phyloP scores from a whole-genome alignment of 2,329 filamentous ascomycete species.

The Chalara sp. region DNA sequence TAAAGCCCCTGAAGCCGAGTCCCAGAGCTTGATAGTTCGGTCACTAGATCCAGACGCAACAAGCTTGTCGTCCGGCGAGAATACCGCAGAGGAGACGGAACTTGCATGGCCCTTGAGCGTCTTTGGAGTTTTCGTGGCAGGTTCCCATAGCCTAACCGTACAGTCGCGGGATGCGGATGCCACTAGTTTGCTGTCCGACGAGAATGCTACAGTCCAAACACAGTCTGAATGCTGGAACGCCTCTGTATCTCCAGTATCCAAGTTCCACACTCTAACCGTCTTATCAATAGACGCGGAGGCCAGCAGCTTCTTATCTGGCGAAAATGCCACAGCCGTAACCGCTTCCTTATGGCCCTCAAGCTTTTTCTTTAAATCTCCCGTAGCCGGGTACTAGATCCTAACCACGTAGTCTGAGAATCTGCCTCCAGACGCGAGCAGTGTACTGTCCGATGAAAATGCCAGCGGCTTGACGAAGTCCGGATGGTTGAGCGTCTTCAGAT shows the following conservation, averaged over 20 bases:
- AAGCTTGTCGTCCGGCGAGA: too few relatives aligned
- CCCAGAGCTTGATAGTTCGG: not conserved
- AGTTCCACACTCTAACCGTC: constrained; percentile 1
- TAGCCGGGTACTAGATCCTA: constrained; percentile 8
- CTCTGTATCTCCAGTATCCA: constrained; percentile 4
- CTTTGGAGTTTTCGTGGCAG: not conserved
- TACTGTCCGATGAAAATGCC: constrained; percentile 2
- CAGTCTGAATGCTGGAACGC: constrained; percentile 9
- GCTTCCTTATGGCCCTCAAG: constrained; percentile 5
- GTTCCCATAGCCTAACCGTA: constrained; percentile 1
- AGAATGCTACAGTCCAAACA: too few relatives aligned
- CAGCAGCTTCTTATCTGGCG: not conserved
- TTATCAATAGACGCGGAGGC: constrained; percentile 1
- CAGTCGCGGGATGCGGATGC: too few relatives aligned
- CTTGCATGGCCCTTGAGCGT: not conserved
- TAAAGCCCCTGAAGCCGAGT: not conserved
- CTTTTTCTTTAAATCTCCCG: constrained; percentile 5
- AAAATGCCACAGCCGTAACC: constrained; percentile 5
- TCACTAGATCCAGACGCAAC: not conserved
- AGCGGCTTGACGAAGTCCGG: not conserved
- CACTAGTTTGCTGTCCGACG: too few relatives aligned
- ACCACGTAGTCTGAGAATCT: constrained; percentile 1
- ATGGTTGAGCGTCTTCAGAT: not conserved
- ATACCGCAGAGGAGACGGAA: not conserved
- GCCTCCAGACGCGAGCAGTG: constrained; percentile 1